These are phyloP conservation scores for Gentiana straminea DNA, from an alignment of 257 asterid species.

Conservation along the genomic window DNA sequence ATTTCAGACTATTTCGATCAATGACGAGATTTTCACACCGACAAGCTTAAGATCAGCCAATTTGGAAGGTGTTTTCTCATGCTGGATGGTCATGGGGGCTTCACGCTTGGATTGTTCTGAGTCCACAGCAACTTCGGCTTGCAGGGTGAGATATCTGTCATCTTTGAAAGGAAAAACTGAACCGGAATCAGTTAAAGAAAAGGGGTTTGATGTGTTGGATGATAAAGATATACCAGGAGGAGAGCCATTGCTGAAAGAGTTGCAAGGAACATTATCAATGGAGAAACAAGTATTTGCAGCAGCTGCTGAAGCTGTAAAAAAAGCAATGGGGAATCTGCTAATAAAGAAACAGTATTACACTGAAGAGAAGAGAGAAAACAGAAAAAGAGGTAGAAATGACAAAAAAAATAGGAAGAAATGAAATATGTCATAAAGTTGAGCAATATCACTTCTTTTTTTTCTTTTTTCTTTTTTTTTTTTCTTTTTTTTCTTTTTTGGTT, in stretches of 20 bases:
- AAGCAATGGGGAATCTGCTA: conserved; percentile 66
- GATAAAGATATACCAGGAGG: conserved; percentile 61
- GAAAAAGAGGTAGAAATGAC: conserved; percentile 72
- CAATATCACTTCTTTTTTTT: too few species aligned
- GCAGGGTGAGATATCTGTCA: conserved; percentile 47
- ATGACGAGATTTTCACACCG: conserved; percentile 65
- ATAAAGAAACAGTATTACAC: conserved; percentile 75
- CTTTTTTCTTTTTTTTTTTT: background rate
- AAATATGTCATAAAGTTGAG: background rate
- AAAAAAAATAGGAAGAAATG: conserved; percentile 27
- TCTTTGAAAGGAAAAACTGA: conserved; percentile 29
- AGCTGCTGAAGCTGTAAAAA: conserved; percentile 76
- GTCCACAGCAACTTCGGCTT: conserved; percentile 22
- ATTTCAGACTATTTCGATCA: conserved; percentile 44
- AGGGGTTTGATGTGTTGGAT: conserved; percentile 21
- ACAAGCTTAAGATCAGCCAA: conserved; percentile 54
- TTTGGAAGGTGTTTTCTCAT: conserved; percentile 19
- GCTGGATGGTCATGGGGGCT: conserved; percentile 95
- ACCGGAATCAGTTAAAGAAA: background rate
- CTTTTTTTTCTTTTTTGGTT: too few species aligned
- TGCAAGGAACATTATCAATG: conserved; percentile 55
- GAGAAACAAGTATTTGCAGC: conserved; percentile 49
- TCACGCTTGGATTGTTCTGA: conserved; percentile 28
- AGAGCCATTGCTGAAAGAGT: conserved; percentile 33
- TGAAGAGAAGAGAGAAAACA: conserved; percentile 51